Conservation (phyloP, 108 stramenopile species). For the Nitzschia sp. region DNA sequence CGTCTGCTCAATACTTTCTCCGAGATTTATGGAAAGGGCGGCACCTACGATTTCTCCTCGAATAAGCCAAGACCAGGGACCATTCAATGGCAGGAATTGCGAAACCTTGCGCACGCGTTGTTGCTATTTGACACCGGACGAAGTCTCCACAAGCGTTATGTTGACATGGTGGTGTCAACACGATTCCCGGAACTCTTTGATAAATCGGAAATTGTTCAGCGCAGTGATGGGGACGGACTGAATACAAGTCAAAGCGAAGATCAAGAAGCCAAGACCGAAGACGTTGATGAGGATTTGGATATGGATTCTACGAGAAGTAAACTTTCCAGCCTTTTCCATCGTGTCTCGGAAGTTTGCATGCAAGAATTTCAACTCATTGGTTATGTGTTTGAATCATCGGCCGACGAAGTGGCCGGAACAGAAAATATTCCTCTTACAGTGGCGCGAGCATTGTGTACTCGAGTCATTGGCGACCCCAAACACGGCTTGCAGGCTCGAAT, state of each 20-base stretch:
- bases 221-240: neutral
- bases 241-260: neutral
- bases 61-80: conserved; percentile 50
- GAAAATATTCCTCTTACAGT: conserved; percentile 76
- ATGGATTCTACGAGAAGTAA: conserved; percentile 72
- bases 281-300: conserved; percentile 59
- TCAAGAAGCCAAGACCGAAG: conserved; percentile 34
- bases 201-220: conserved; percentile 25
- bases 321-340: conserved; percentile 80
- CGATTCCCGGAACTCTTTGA: conserved; percentile 81
- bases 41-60: conserved; percentile 71
- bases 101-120: conserved; percentile 70
- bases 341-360: conserved; percentile 80
- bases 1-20: conserved; percentile 69
- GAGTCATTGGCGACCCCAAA: conserved; percentile 80
- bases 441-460: conserved; percentile 71
- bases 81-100: conserved; percentile 71
- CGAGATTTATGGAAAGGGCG: conserved; percentile 66
- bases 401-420: conserved; percentile 45
- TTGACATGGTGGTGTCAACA: conserved; percentile 72
- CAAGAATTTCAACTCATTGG: conserved; percentile 86
- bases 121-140: conserved; percentile 74
- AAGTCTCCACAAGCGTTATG: conserved; percentile 71
- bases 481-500: conserved; percentile 82
- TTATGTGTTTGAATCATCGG: conserved; percentile 68